Evolutionary conservation across 2,329 filamentous ascomycete genomes (phyloP), one percentile per base, ranked within the genome.

Genomic region (Gnomoniopsis sp.): DNA sequence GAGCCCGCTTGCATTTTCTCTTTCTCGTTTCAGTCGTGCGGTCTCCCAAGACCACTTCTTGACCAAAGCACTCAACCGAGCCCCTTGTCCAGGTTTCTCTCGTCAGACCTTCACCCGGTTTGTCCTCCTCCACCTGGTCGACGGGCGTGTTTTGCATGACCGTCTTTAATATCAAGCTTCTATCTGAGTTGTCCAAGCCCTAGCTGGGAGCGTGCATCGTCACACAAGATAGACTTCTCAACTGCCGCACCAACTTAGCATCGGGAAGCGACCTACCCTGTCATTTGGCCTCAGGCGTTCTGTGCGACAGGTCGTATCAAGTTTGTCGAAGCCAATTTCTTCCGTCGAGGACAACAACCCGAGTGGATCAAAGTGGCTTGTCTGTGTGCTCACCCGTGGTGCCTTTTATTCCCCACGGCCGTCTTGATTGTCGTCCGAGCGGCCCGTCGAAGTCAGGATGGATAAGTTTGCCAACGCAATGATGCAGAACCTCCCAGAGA

Each of bases 401-500:
- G 12, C 38, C 19, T 21, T 48, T 23, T 15, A 38, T 23, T 15
- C 17, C 12, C 10, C 30, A 23, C 17, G 6, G 7, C 23, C 53
- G n/a, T 51, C 14, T 38, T 50, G 49, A 53, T 59, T 59, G 49
- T 49, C 49, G 4, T 44, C 53, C 50, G 17, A 23, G 34, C 49
- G 11, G 41, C 44, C 22, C 34, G 7, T 17, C 19, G 41, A 30
- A 48, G 30, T 36, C 49, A 47, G 14, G 49, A 62, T 62, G 57
- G 49, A 44, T 14, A 23, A 33, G 46, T 44, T 22, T 19, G 26
- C 34, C 23, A 19, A 57, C 19, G 23, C 44, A 17, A 71, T 68
- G 65, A 71, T 71, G 52, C 77, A 76, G 66, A 85, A 79, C 68
- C 71, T 86, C 19, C 79, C 83, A 2, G 83, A 86, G 68, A 65